Base-by-base conservation (phyloP, 306 rosid genomes). In the Heteromeles arbutifolia region DNA sequence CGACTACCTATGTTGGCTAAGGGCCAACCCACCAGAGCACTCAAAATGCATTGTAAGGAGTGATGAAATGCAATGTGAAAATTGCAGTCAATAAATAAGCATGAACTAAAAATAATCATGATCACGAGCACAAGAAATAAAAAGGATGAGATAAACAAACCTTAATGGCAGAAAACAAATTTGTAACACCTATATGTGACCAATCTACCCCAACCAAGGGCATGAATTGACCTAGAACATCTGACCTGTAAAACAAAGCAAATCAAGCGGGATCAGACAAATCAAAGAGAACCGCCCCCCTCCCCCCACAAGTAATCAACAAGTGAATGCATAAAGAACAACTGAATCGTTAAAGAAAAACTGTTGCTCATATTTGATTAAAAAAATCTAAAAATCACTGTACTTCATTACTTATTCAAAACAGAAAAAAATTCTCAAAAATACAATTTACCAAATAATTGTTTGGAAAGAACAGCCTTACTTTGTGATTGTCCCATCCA, bases 161-260 rank as follows among this genome's bases (percentile, higher is more conserved):
- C 99, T 92, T 90, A 78, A 96, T 91, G 78, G 99, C 98, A 25
- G 99, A 89, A 90, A 88, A 96, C 80, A 96, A 90, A 85, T 90
- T 93, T 28, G 99, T 82, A 78, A 96, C 99, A 54, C 99, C 99
- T 58, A 92, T 88, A 72, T 96, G 99, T 76, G 99, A 96, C 99
- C 99, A 96, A 80, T 96, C 99, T 65, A 92, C 82, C 69, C 99
- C 99, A 80, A 96, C 98, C 88, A 96, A 71, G 65, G 99, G 99
- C 99, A 96, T 96, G 92, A 96, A 91, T 85, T 96, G 99, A 72
- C 98, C 99, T n/a, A 96, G 90, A 86, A 96, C 98, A 77, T 96
- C 98, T 52, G 99, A 96, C 77, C 99, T 96, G 85, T 54, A 73
- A 78, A 52, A 73, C 44, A 71, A 71, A 76, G 74, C 71, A 71